These are phyloP conservation scores for Xylaria intraflava DNA, from an alignment of 495 filamentous ascomycete genomes.

Conservation along the genomic window DNA sequence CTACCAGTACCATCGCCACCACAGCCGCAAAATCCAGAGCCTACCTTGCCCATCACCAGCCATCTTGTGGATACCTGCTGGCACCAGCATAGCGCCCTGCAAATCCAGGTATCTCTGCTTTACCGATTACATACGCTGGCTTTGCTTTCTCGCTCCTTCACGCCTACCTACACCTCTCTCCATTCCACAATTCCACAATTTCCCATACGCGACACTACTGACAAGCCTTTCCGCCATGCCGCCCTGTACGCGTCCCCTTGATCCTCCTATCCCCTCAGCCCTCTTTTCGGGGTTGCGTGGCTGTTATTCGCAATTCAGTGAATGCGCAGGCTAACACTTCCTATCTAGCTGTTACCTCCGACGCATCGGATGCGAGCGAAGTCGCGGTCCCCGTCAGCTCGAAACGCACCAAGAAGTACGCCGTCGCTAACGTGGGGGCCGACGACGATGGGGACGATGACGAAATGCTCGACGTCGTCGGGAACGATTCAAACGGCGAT, in stretches of 20 bases:
- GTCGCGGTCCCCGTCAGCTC: constrained; percentile 14
- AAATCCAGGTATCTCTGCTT: not conserved
- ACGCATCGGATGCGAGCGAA: constrained; percentile 28
- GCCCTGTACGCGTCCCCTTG: constrained; percentile 17
- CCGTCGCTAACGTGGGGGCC: not conserved
- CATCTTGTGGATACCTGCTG: not conserved
- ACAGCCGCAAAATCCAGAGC: not conserved
- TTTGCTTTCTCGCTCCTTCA: not conserved
- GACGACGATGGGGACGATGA: constrained; percentile 16
- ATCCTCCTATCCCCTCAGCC: not conserved
- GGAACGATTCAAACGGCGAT: constrained; percentile 21
- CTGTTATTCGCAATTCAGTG: not conserved
- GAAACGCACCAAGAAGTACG: constrained; percentile 15
- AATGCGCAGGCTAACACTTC: not conserved
- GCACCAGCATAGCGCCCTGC: not conserved
- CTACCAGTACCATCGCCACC: not conserved
- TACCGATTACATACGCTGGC: not conserved
- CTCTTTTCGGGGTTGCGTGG: not conserved
- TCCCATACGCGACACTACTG: not conserved
- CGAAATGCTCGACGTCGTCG: constrained; percentile 9
- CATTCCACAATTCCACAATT: not conserved
- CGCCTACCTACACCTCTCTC: not conserved
- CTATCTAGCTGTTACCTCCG: constrained; percentile 31
- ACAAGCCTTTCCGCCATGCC: constrained; percentile 15
- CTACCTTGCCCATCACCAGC: not conserved